phyloP scores from a whole-genome alignment of 768 basidiomycete genomes.

The Pulveroboletus sp. region DNA sequence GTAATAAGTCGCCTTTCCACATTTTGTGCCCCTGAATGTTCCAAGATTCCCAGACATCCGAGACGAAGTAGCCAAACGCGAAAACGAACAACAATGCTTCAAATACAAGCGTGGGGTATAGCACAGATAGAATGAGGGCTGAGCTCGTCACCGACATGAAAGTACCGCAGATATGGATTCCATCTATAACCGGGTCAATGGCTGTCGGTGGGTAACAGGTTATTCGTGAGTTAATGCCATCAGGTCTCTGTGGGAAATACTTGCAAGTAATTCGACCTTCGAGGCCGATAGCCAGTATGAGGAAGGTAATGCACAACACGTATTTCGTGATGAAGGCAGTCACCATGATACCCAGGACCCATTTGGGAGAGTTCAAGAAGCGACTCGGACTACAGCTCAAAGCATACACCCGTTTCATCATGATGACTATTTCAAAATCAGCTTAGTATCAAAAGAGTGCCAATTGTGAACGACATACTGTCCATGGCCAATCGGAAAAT shows the following conservation, averaged over 20 bases:
- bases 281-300: constrained; percentile 14
- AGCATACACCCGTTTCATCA: constrained; percentile 20
- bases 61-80: constrained; percentile 9
- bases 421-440: constrained; percentile 11
- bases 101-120: constrained; percentile 5
- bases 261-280: constrained; percentile 1
- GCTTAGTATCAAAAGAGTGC: not conserved
- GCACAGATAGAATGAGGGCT: not conserved
- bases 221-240: not conserved
- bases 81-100: constrained; percentile 15
- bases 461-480: not conserved
- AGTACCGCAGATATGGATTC: constrained; percentile 4
- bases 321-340: constrained; percentile 6
- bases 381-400: constrained; percentile 4
- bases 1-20: constrained; percentile 7
- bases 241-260: not conserved
- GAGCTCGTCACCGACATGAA: not conserved
- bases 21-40: not conserved
- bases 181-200: not conserved
- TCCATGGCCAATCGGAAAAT: constrained; percentile 18
- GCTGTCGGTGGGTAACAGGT: constrained; percentile 1
- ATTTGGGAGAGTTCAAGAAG: constrained; percentile 8
- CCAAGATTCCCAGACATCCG: constrained; percentile 5
- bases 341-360: constrained; percentile 6
- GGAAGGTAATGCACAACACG: constrained; percentile 1